Evolutionary conservation across 2,329 filamentous ascomycete genomes (phyloP).

Genomic region (Aspergillus candidus): DNA sequence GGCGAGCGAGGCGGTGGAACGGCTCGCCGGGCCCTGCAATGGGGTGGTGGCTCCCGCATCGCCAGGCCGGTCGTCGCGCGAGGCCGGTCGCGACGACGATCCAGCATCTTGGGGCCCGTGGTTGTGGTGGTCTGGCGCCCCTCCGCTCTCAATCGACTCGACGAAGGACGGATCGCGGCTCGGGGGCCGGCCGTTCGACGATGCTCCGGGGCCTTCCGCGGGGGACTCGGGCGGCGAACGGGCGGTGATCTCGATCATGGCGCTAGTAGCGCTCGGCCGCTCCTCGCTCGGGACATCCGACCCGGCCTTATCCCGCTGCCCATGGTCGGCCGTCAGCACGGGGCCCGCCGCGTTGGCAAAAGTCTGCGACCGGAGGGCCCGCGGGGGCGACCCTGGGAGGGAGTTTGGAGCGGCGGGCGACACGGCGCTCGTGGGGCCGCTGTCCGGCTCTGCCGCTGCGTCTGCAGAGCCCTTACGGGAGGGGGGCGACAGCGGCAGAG

Average conservation of each 20-base stretch:
- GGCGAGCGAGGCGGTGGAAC: constrained; percentile 21
- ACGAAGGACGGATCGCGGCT: constrained; percentile 47
- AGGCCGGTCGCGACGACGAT: constrained; percentile 23
- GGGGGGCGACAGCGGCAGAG: constrained; percentile 17
- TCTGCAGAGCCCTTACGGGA: constrained; percentile 25
- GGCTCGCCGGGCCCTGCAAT: constrained; percentile 16
- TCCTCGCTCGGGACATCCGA: constrained; percentile 51
- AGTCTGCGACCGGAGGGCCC: constrained; percentile 55
- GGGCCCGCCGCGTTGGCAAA: constrained; percentile 59
- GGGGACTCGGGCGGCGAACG: constrained; percentile 54
- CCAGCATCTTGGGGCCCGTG: no score
- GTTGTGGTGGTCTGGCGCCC: constrained; percentile 12
- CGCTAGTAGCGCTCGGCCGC: constrained; percentile 53
- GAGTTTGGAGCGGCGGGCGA: constrained; percentile 28
- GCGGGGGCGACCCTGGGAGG: constrained; percentile 43
- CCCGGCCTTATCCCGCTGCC: constrained; percentile 60
- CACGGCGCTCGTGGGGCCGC: constrained; percentile 14
- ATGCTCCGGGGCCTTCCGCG: constrained; percentile 42
- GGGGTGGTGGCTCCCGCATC: constrained; percentile 14
- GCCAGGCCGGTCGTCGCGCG: constrained; percentile 22
- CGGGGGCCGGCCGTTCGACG: constrained; percentile 35
- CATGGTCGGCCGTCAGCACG: constrained; percentile 60
- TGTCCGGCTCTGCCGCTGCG: constrained; percentile 17
- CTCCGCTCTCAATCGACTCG: constrained; percentile 35
- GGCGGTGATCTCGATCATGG: constrained; percentile 64